phyloP scores from a whole-genome alignment of 257 asterid species.

The Verbascum thapsus region DNA sequence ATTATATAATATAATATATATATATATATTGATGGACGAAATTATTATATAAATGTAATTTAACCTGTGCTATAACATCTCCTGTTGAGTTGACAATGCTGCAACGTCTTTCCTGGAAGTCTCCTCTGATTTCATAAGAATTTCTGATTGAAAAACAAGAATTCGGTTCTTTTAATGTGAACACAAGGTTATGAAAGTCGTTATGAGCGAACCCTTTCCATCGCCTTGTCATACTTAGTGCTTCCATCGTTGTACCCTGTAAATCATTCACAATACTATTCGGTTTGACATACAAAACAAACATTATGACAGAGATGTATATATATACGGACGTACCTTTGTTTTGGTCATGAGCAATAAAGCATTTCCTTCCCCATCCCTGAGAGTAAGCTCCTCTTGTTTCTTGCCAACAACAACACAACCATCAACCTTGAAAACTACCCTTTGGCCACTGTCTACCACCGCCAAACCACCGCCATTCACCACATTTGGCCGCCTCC shows the following conservation, averaged over 20 bases:
- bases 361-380: constrained; percentile 46
- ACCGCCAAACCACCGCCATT: constrained; percentile 70
- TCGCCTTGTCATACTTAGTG: constrained; percentile 45
- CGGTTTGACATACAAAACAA: too few relatives aligned
- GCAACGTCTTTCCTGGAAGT: constrained; percentile 47
- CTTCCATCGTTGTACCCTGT: constrained; percentile 64
- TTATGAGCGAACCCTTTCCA: constrained; percentile 54
- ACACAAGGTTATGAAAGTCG: constrained; percentile 48
- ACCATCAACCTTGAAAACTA: constrained; percentile 54
- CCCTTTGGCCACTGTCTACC: constrained; percentile 37
- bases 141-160: constrained; percentile 41
- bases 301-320: not conserved
- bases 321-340: too few relatives aligned
- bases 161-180: constrained; percentile 48
- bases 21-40: too few relatives aligned
- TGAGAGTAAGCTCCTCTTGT: constrained; percentile 45
- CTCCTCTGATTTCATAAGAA: constrained; percentile 47
- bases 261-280: not conserved
- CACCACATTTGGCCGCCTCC: constrained; percentile 57
- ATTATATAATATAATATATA: too few relatives aligned
- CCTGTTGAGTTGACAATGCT: constrained; percentile 50
- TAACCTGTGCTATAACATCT: constrained; percentile 52
- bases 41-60: too few relatives aligned
- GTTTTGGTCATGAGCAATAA: constrained; percentile 52
- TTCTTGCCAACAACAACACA: constrained; percentile 64